Percentiles rank a stretch among this genome's conserved stretches.
Conservation (phyloP, 2,329 filamentous ascomycete species). For the Aspergillus tanneri region DNA sequence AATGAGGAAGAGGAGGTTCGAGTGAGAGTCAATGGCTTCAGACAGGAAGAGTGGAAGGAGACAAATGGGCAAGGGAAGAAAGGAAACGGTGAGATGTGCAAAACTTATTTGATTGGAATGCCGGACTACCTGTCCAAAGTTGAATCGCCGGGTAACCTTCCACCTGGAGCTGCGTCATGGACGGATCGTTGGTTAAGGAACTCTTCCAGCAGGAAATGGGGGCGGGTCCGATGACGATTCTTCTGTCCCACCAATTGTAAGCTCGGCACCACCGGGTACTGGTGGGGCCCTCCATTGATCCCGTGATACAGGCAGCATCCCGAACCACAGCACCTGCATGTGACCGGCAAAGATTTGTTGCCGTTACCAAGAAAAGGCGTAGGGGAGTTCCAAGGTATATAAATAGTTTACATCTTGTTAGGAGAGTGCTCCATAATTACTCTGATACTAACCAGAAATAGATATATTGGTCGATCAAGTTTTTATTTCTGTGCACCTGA, state of each 20-base stretch:
- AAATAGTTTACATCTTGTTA: too few relatives aligned
- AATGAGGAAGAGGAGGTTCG: constrained; percentile 6
- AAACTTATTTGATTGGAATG: constrained; percentile 3
- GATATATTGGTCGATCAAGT: too few relatives aligned
- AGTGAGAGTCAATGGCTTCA: constrained; percentile 2
- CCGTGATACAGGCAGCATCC: constrained; percentile 20
- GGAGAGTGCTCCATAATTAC: too few relatives aligned
- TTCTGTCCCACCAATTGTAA: constrained; percentile 32
- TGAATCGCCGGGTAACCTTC: constrained; percentile 23
- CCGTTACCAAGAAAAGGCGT: constrained; percentile 9
- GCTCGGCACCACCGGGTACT: constrained; percentile 22
- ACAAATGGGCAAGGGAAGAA: not conserved
- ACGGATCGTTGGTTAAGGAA: constrained; percentile 10
- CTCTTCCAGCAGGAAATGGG: not conserved
- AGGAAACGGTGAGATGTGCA: not conserved
- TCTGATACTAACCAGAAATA: too few relatives aligned
- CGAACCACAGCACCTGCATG: constrained; percentile 26
- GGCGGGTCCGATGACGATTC: constrained; percentile 29
- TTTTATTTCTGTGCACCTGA: too few relatives aligned
- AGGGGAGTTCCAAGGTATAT: too few relatives aligned
- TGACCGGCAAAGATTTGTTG: constrained; percentile 31
- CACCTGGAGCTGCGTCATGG: constrained; percentile 18
- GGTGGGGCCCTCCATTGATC: constrained; percentile 11
- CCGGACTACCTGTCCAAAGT: constrained; percentile 9
- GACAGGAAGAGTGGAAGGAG: not conserved